A percentile compares a stretch with the other conserved stretches of the same genome.
Conservation (phyloP, 2,329 filamentous ascomycete species). For the Sporothrix euskadiensis region DNA sequence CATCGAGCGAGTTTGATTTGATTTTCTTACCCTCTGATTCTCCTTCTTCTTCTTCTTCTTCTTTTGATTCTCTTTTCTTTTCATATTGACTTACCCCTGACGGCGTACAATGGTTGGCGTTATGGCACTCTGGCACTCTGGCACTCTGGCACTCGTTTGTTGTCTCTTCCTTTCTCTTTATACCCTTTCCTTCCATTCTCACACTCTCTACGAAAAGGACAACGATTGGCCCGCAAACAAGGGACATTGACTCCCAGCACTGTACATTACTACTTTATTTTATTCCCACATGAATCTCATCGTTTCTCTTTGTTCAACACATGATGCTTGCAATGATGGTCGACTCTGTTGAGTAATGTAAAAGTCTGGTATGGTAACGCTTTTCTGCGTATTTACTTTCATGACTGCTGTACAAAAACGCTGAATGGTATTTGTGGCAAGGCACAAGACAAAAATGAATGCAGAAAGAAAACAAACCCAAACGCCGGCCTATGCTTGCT, state of each 20-base stretch:
- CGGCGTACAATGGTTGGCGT: constrained; percentile 12
- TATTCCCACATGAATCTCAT: neutral
- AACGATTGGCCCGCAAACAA: neutral
- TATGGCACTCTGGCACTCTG: constrained; percentile 13
- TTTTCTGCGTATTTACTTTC: neutral
- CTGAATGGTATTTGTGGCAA: neutral
- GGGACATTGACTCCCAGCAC: neutral
- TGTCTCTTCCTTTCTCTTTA: neutral
- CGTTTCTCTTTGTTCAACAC: neutral
- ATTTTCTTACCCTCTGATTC: neutral
- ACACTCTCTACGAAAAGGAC: constrained; percentile 1
- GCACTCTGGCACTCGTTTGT: neutral
- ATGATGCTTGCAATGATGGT: neutral
- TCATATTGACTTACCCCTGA: neutral
- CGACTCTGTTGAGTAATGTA: neutral
- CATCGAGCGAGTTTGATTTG: constrained; percentile 20
- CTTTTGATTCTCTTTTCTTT: neutral
- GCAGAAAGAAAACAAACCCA: neutral
- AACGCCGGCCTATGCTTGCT: neutral
- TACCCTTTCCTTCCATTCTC: constrained; percentile 4
- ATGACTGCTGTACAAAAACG: neutral
- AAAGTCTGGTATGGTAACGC: neutral
- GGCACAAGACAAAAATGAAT: neutral
- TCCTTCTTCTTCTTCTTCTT: neutral
- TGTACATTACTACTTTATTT: constrained; percentile 1